A percentile compares a stretch with the other conserved stretches of the same genome.
These are phyloP conservation scores for Vitrella brassicaformis DNA, from an alignment of 73 alveolate species.

Conservation along the genomic window DNA sequence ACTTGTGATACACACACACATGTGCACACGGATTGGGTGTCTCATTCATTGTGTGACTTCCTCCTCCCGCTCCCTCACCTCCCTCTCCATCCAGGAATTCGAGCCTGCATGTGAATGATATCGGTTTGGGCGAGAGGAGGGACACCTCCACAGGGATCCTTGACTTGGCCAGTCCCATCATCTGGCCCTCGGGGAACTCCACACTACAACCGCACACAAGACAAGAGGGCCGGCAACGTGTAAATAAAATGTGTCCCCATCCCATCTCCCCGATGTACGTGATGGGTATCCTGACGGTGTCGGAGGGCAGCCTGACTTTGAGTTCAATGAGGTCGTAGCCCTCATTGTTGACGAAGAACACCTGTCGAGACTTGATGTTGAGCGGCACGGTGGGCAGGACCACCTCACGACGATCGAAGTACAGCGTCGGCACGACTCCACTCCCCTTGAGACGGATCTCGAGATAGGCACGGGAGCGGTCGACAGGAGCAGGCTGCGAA, in stretches of 20 bases:
- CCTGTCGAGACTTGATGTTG: constrained; percentile 62
- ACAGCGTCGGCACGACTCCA: constrained; percentile 83
- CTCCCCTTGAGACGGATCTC: constrained; percentile 78
- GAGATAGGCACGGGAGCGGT: constrained; percentile 61
- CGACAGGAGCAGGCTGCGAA: constrained; percentile 52
- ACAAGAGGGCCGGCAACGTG: background rate
- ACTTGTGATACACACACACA: no score
- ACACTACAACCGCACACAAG: background rate
- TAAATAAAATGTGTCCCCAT: background rate
- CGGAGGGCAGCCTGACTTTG: background rate
- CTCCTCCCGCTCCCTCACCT: no score
- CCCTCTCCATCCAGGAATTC: constrained; percentile 77
- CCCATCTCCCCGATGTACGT: background rate
- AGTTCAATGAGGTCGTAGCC: constrained; percentile 23
- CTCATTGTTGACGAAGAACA: constrained; percentile 71
- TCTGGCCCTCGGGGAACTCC: constrained; percentile 49
- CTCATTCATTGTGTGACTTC: no score
- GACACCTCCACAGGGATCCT: constrained; percentile 59
- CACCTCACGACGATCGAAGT: constrained; percentile 80
- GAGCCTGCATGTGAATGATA: constrained; percentile 67
- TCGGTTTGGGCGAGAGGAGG: constrained; percentile 63
- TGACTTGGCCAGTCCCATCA: constrained; percentile 45
- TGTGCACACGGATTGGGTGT: no score
- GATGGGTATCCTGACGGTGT: background rate
- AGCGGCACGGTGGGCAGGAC: constrained; percentile 78